A percentile compares a stretch with the other conserved stretches of the same genome.
Evolutionary conservation across 2,329 filamentous ascomycete species (phyloP).

Genomic region (Colletotrichum viniferum): DNA sequence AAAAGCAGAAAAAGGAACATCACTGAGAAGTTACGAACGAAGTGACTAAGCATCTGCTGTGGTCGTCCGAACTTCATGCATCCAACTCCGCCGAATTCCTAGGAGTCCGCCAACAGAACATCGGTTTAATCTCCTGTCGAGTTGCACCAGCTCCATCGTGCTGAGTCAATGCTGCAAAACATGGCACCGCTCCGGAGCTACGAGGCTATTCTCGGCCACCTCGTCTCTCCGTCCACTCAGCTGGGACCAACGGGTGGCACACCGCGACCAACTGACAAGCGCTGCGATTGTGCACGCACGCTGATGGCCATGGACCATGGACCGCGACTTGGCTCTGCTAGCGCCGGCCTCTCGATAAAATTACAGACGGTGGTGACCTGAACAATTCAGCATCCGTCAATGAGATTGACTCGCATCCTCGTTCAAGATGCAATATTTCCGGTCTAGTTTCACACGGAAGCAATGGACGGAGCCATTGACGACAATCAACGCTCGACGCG

Average conservation of each 20-base stretch:
- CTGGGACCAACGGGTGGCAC: not conserved
- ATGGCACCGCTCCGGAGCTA: not conserved
- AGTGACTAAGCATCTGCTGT: not conserved
- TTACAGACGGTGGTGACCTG: not conserved
- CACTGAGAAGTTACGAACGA: not conserved
- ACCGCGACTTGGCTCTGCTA: not conserved
- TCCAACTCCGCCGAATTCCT: not conserved
- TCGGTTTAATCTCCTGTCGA: not conserved
- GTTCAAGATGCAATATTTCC: not conserved
- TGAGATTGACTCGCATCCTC: not conserved
- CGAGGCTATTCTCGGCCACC: not conserved
- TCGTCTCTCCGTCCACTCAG: not conserved
- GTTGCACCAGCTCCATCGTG: constrained; percentile 4
- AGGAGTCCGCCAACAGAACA: not conserved
- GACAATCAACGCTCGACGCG: not conserved
- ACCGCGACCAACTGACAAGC: not conserved
- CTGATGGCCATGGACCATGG: not conserved
- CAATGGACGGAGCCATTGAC: not conserved
- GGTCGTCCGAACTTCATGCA: not conserved
- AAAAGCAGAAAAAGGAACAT: not conserved
- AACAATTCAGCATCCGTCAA: not conserved
- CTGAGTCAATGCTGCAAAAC: not conserved
- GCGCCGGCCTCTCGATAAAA: not conserved
- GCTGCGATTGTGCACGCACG: not conserved
- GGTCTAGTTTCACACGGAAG: not conserved